Conservation (phyloP, 2,329 filamentous ascomycete species). For the Zasmidium citrigriseum region DNA sequence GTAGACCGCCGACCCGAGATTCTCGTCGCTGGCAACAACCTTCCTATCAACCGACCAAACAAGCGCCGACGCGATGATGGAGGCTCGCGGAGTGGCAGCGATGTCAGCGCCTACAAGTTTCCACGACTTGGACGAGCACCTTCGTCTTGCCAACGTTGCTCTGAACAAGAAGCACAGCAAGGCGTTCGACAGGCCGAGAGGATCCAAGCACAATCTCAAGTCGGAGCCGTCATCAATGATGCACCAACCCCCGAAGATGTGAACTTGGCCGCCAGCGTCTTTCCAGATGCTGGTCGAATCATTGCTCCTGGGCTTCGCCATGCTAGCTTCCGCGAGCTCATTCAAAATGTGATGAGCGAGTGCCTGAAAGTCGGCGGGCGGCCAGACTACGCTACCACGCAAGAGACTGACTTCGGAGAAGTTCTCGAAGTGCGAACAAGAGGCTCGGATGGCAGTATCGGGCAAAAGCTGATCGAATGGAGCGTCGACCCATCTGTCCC, state of each 20-base stretch:
- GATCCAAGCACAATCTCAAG: conserved; percentile 19
- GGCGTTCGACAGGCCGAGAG: conserved; percentile 32
- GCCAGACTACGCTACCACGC: conserved; percentile 53
- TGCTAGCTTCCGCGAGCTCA: conserved; percentile 49
- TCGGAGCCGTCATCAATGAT: conserved; percentile 12
- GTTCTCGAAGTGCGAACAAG: conserved; percentile 50
- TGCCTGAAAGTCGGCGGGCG: conserved; percentile 54
- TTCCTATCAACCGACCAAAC: conserved; percentile 41
- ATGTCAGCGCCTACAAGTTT: conserved; percentile 28
- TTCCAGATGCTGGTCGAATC: conserved; percentile 27
- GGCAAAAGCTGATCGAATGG: conserved; percentile 53
- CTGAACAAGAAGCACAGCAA: conserved; percentile 22
- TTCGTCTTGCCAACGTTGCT: conserved; percentile 19
- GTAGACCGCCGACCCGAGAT: conserved; percentile 44
- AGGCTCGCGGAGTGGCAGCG: conserved; percentile 24
- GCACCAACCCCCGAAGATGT: conserved; percentile 16
- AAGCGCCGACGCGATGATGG: conserved; percentile 47
- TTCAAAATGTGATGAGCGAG: conserved; percentile 56
- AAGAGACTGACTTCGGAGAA: conserved; percentile 50
- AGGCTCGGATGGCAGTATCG: conserved; percentile 46
- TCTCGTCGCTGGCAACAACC: conserved; percentile 44
- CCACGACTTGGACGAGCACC: conserved; percentile 6
- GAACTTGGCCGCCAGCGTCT: conserved; percentile 7
- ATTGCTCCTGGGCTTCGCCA: conserved; percentile 50
- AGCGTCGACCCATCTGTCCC: conserved; percentile 53